Evolutionary conservation across 2,329 filamentous ascomycete species (phyloP).

Genomic region (Penicillium sp.): DNA sequence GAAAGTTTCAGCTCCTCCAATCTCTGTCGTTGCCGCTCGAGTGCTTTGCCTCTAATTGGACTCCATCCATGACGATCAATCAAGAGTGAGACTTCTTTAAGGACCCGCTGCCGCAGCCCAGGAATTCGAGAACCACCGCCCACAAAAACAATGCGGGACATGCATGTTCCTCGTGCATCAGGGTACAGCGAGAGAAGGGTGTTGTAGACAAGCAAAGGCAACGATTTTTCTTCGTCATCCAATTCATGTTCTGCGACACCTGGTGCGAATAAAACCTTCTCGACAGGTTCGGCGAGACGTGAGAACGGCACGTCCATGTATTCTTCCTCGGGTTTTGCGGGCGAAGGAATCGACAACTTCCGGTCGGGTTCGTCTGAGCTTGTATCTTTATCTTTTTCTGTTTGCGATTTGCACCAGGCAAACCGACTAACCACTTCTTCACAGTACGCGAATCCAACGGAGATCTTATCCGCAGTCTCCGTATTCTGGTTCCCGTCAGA

Average conservation of each 20-base stretch:
- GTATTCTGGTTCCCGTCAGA: constrained; percentile 21
- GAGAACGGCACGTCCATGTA: constrained; percentile 59
- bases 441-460: constrained; percentile 65
- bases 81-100: constrained; percentile 63
- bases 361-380: constrained; percentile 16
- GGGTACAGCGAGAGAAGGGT: constrained; percentile 66
- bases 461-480: constrained; percentile 30
- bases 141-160: constrained; percentile 78
- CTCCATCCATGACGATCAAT: constrained; percentile 68
- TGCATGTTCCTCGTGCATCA: constrained; percentile 74
- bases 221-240: constrained; percentile 76
- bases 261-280: constrained; percentile 62
- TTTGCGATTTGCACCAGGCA: constrained; percentile 58
- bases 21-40: constrained; percentile 43
- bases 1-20: constrained; percentile 31
- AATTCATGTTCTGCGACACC: constrained; percentile 49
- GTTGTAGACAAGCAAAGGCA: constrained; percentile 68
- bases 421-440: constrained; percentile 69
- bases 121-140: constrained; percentile 72
- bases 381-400: constrained; percentile 3
- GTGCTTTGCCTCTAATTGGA: constrained; percentile 60
- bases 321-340: constrained; percentile 31
- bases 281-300: constrained; percentile 63
- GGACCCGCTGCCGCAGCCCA: constrained; percentile 66
- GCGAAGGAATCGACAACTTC: constrained; percentile 41